These are phyloP conservation scores for Cystobasidium onofrii DNA, from an alignment of 768 basidiomycete species.

Conservation along the genomic window DNA sequence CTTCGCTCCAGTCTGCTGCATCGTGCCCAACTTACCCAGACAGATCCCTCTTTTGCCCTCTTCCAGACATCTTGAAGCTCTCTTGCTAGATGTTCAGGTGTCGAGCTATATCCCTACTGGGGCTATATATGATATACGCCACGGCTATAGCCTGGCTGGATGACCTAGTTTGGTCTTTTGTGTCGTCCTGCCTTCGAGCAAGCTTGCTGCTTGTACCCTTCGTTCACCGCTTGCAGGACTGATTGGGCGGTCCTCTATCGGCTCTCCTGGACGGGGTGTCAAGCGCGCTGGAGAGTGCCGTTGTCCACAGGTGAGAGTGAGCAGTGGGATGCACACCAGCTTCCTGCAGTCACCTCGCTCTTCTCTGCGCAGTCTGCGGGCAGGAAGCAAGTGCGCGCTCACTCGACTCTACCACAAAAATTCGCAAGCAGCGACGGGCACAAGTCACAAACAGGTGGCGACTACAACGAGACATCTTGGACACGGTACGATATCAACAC, in stretches of 20 bases:
- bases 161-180: background rate
- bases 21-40: slow-evolving; percentile 8
- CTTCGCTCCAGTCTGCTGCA: background rate
- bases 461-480: no score
- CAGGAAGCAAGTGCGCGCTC: background rate
- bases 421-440: background rate
- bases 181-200: background rate
- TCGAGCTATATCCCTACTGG: background rate
- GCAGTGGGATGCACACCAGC: background rate
- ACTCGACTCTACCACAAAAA: background rate
- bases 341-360: background rate
- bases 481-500: no score
- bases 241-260: background rate
- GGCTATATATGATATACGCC: background rate
- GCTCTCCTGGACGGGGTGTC: background rate
- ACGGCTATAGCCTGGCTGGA: background rate
- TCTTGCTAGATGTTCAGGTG: background rate
- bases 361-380: background rate
- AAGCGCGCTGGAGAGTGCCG: background rate
- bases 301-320: background rate
- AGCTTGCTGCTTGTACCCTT: background rate
- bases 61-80: background rate
- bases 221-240: background rate
- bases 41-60: slow-evolving; percentile 26
- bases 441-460: no score